phyloP scores from a whole-genome alignment of 2,329 filamentous ascomycete genomes.

The Arthrobotrys sphaeroides region DNA sequence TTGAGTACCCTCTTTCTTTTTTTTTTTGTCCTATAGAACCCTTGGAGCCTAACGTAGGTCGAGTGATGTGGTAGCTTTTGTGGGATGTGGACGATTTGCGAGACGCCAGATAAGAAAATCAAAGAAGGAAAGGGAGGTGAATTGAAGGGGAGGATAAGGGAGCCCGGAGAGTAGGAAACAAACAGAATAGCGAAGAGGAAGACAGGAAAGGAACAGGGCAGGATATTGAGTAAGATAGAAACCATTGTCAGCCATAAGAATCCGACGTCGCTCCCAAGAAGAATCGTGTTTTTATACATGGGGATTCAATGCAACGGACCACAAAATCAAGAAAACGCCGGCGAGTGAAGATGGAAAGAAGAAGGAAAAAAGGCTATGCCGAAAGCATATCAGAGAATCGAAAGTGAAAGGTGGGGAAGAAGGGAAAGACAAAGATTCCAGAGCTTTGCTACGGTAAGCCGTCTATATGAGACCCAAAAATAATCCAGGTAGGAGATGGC shows the following conservation, averaged over 20 bases:
- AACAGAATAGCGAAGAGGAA: slow-evolving; percentile 35
- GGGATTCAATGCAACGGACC: slow-evolving; percentile 23
- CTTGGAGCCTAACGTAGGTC: slow-evolving; percentile 53
- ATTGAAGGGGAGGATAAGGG: background rate
- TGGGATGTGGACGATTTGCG: slow-evolving; percentile 1
- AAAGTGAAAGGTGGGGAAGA: background rate
- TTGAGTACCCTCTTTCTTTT: slow-evolving; percentile 13
- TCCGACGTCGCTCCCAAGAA: slow-evolving; percentile 38
- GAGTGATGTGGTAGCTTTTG: slow-evolving; percentile 27
- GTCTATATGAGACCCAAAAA: slow-evolving; percentile 47
- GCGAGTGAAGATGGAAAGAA: slow-evolving; percentile 22
- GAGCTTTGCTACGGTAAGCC: slow-evolving; percentile 26
- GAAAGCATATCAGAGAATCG: slow-evolving; percentile 14
- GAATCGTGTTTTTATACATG: slow-evolving; percentile 32
- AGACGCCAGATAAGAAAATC: slow-evolving; percentile 4
- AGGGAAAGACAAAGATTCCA: slow-evolving; percentile 21
- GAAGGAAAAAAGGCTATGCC: slow-evolving; percentile 24
- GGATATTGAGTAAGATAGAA: slow-evolving; percentile 20
- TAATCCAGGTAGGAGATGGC: slow-evolving; percentile 44
- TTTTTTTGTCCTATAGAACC: slow-evolving; percentile 47
- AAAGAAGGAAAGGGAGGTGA: background rate
- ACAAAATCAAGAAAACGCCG: slow-evolving; percentile 34
- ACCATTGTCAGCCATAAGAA: slow-evolving; percentile 34
- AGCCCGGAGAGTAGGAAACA: background rate
- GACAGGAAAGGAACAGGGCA: slow-evolving; percentile 4